Percentiles rank a stretch among this genome's conserved stretches.
These are phyloP conservation scores for Entophlyctis helioformis DNA, from an alignment of 192 early-diverging fungal species.

Conservation along the genomic window DNA sequence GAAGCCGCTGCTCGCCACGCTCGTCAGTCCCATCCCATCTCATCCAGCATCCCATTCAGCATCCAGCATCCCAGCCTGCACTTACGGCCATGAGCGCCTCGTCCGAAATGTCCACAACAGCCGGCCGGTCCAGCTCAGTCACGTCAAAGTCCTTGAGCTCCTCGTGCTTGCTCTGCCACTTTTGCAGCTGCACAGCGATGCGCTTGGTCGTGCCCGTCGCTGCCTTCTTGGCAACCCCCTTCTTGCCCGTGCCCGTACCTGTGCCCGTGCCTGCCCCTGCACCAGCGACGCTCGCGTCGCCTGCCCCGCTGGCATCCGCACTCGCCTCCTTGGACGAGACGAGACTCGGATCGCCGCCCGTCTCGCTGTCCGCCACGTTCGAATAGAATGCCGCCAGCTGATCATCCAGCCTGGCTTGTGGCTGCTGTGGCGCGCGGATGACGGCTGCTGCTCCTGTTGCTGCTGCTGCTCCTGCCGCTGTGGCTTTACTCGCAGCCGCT, in stretches of 20 bases:
- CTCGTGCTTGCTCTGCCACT: not conserved
- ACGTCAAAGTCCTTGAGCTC: not conserved
- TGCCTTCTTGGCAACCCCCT: not conserved
- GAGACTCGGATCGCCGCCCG: not conserved
- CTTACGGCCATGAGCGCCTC: conserved; percentile 4
- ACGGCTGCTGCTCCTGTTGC: not conserved
- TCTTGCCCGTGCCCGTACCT: too few species aligned
- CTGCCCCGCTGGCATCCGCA: too few species aligned
- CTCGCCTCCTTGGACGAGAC: not conserved
- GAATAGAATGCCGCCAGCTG: conserved; percentile 54
- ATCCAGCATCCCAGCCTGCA: conserved; percentile 5
- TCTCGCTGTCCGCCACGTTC: conserved; percentile 18
- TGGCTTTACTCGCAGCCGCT: conserved; percentile 2
- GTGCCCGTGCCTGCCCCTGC: too few species aligned
- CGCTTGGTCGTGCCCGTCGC: not conserved
- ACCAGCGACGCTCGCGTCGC: too few species aligned
- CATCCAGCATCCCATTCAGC: not conserved
- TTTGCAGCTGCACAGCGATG: not conserved
- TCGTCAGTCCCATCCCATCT: conserved; percentile 17
- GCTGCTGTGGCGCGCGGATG: not conserved
- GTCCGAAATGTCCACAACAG: conserved; percentile 9
- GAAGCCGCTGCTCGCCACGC: conserved; percentile 10
- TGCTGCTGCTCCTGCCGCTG: conserved; percentile 1
- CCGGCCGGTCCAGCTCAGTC: not conserved
- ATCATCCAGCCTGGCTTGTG: conserved; percentile 22